Conservation (phyloP, 2,329 filamentous ascomycete genomes). For the Incumbomyces lentus region DNA sequence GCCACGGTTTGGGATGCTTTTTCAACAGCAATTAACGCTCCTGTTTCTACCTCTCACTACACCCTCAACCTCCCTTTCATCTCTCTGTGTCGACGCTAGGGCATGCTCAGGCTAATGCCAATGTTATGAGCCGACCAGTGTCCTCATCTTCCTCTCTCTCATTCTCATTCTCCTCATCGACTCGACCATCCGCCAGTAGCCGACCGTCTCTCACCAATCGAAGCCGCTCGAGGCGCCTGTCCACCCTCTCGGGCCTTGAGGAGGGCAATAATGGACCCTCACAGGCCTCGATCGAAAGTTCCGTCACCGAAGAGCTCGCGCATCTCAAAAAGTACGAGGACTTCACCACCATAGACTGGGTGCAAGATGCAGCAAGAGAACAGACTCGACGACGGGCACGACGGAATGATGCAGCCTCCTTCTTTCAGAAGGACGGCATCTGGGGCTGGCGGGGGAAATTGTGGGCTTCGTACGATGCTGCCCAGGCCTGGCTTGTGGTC, state of each 20-base stretch:
- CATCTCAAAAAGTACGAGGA: constrained; percentile 99
- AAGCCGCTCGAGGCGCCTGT: constrained; percentile 52
- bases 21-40: too few relatives aligned
- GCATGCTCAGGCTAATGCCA: constrained; percentile 12
- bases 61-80: not conserved
- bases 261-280: constrained; percentile 47
- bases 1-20: too few relatives aligned
- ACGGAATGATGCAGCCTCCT: constrained; percentile 59
- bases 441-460: constrained; percentile 72
- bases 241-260: constrained; percentile 54
- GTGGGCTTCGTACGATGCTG: constrained; percentile 84
- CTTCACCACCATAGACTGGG: constrained; percentile 95
- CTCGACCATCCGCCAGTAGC: constrained; percentile 27
- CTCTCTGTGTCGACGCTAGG: not conserved
- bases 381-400: constrained; percentile 69
- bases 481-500: constrained; percentile 95
- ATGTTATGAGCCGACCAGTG: constrained; percentile 44
- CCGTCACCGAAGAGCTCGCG: constrained; percentile 87
- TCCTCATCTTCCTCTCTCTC: constrained; percentile 17
- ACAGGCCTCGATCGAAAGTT: constrained; percentile 49
- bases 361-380: constrained; percentile 90
- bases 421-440: constrained; percentile 58
- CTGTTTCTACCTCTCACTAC: too few relatives aligned
- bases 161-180: constrained; percentile 27
- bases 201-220: constrained; percentile 44